Base-by-base conservation (phyloP, 2,329 filamentous ascomycete species). In the Ceratocystis cubensis region DNA sequence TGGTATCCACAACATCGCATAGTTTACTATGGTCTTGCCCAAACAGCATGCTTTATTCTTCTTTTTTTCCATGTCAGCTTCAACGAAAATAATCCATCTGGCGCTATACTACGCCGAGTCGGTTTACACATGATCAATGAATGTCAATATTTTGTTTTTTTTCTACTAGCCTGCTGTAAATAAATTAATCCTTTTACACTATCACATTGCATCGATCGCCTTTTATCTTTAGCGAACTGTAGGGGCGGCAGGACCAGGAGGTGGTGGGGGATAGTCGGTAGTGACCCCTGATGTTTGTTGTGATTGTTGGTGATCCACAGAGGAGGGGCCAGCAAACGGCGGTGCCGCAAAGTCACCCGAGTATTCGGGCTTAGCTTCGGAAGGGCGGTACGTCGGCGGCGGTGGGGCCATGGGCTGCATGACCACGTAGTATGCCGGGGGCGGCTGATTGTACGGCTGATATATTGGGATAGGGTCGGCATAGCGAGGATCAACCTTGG, bases 321-420 rank as follows among this genome's bases (percentile, higher is more conserved):
- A 46, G 17, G 65, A 57, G 63, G 20, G 73, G 73, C 68, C 71
- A 69, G 66, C 70, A 70, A 8, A 72, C 73, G 53, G 73, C 72
- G 71, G 33, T 70, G 67, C 65, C 72, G 72, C 70, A 73, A 76
- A 74, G 84, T 82, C 28, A 74, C 75, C 17, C 81, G 81, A 68
- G 22, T 63, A 63, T 22, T 84, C 81, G 64, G 81, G 73, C 75
- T 86, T 86, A 65, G 78, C 77, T 22, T 74, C 77, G 1, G 75
- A 75, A 6, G 80, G 79, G 61, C 81, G 81, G 69, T 86, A 83
- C 72, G 86, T 86, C 65, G 84, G 79, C 20, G 81, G 81, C 13
- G 81, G 81, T 63, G 81, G 81, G 63, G 80, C 76, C 77, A 82
- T 79, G 64, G 78, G 70, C 69, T 82, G 75, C 81, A 84, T 83